Evolutionary conservation across 2,329 filamentous ascomycete genomes (phyloP).

Genomic region (Trichoderma afroharzianum): DNA sequence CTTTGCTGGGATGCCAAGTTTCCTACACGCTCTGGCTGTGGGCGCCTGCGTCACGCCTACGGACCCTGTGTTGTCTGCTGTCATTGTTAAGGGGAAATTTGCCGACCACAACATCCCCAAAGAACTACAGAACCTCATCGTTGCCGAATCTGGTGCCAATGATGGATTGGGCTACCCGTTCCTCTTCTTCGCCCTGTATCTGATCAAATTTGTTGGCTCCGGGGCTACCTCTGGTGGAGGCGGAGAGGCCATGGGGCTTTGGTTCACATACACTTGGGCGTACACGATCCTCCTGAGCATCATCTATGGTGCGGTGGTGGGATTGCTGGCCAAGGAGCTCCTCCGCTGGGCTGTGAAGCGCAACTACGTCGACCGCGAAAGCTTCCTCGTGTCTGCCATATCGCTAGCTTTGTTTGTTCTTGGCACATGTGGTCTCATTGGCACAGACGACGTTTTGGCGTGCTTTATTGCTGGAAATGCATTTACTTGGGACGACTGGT

Average conservation of each 20-base stretch:
- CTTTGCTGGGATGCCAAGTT: constrained; percentile 65
- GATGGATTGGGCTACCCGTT: constrained; percentile 89
- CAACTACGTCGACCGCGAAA: constrained; percentile 80
- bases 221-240: constrained; percentile 58
- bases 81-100: constrained; percentile 90
- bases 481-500: constrained; percentile 95
- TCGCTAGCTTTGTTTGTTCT: constrained; percentile 81
- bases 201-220: constrained; percentile 70
- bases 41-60: constrained; percentile 90
- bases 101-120: constrained; percentile 86
- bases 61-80: constrained; percentile 82
- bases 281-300: constrained; percentile 80
- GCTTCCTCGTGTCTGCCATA: constrained; percentile 82
- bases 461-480: constrained; percentile 90
- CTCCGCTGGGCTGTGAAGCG: constrained; percentile 80
- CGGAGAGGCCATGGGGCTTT: constrained; percentile 66
- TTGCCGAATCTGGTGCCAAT: constrained; percentile 82
- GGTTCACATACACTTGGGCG: constrained; percentile 82
- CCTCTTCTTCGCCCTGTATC: constrained; percentile 76
- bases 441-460: constrained; percentile 84
- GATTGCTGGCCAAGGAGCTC: constrained; percentile 76
- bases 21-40: constrained; percentile 75
- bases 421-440: constrained; percentile 81
- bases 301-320: constrained; percentile 71
- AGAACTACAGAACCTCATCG: constrained; percentile 74